Conservation (phyloP, 177 flowering plant species). For the Vitis hybrid region DNA sequence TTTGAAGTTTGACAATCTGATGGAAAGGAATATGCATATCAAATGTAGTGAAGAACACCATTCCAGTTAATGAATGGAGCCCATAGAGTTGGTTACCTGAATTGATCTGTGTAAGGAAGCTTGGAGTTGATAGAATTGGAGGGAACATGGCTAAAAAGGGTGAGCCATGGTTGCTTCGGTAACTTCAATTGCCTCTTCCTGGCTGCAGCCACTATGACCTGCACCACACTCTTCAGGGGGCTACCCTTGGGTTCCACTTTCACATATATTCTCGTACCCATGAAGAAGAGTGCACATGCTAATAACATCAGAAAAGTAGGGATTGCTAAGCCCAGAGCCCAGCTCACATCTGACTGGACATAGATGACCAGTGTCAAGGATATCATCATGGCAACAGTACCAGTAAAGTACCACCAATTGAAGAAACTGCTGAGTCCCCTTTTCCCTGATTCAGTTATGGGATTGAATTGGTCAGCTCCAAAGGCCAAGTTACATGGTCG, state of each 20-base stretch:
- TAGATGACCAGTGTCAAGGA: constrained; percentile 67
- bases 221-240: constrained; percentile 45
- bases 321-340: constrained; percentile 62
- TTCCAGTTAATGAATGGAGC: no score
- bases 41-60: background rate
- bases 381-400: constrained; percentile 53
- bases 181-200: constrained; percentile 46
- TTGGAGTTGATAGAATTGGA: constrained; percentile 44
- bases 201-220: constrained; percentile 50
- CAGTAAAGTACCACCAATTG: constrained; percentile 65
- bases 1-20: background rate
- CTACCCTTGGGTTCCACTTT: constrained; percentile 60
- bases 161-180: constrained; percentile 29
- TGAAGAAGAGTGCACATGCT: constrained; percentile 43
- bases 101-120: constrained; percentile 50
- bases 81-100: constrained; percentile 39
- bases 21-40: background rate
- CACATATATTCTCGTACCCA: constrained; percentile 60
- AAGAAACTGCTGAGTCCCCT: constrained; percentile 57
- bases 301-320: constrained; percentile 63
- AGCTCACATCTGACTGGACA: constrained; percentile 50
- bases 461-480: constrained; percentile 25
- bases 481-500: constrained; percentile 58
- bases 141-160: constrained; percentile 40
- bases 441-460: constrained; percentile 40